Evolutionary conservation across 2,329 filamentous ascomycete species (phyloP), one percentile per base, ranked within the genome.

Genomic region (Trichophyton simii): DNA sequence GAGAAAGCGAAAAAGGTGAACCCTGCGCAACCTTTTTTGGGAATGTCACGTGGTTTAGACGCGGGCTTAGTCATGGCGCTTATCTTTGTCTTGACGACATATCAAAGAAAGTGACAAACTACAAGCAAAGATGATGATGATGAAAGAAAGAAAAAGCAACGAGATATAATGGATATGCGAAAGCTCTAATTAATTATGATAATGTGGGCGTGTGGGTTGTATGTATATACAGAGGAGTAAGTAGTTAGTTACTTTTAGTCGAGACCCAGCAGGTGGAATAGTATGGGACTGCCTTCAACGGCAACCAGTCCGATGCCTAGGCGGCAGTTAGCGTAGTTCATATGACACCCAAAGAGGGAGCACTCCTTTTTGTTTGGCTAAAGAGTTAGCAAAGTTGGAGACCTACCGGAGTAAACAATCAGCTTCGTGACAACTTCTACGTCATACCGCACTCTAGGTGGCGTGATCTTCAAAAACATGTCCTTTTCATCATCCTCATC

Each of bases 371-470:
- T 34, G 31, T 34, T 34, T 34, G 8, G 13, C 18, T 18, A 18
- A 18, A 61, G 18, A 57, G n/a, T 8, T 4, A 57, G 50, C 15
- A 34, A 18, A 18, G 25, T 34, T 11, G 15, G 13, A 6, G 20
- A 76, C 85, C 74, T 77, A 90, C 92, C 94, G 63, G 87, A 83
- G 77, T 99, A 99, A 25, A 99, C 90, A 68, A 99, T 88, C 63
- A 99, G 75, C 76, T 96, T 97, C 3, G 94, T 97, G 42, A 99
- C 88, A 44, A 99, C 92, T 74, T 99, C 94, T n/a, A 97, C 92
- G 75, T 99, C 94, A 70, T 97, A 99, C 67, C 91, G 82, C 63
- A 96, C 91, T 66, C 94, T 84, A 57, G 94, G 91, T 75, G 87
- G 89, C 65, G 91, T 86, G 61, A 97, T 80, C 70, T 82, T 84